Conservation (phyloP, 306 rosid species). For the Inga oerstediana region DNA sequence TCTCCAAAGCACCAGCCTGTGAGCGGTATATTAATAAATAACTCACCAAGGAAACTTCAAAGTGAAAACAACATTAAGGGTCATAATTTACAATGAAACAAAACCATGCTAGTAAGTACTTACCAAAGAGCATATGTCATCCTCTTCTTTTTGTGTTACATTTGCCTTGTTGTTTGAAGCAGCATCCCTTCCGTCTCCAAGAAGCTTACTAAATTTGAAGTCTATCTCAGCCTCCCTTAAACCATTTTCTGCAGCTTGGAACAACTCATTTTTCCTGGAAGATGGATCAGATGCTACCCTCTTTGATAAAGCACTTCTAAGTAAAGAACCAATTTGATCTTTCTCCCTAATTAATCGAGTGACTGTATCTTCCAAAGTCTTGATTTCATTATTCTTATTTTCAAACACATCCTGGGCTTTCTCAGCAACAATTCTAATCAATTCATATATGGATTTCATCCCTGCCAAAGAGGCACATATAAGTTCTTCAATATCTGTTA, state of each 20-base stretch:
- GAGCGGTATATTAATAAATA: constrained; percentile 27
- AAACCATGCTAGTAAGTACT: constrained; percentile 19
- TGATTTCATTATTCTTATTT: constrained; percentile 62
- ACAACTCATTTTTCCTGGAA: constrained; percentile 62
- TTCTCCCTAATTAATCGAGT: constrained; percentile 71
- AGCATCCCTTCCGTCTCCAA: constrained; percentile 49
- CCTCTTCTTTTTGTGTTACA: constrained; percentile 55
- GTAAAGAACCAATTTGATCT: constrained; percentile 92
- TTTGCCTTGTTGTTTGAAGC: constrained; percentile 44
- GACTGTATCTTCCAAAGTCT: constrained; percentile 68
- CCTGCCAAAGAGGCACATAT: constrained; percentile 88
- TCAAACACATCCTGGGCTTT: constrained; percentile 64
- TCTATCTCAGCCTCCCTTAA: constrained; percentile 83
- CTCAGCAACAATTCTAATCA: constrained; percentile 58
- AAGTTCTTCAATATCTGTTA: constrained; percentile 79
- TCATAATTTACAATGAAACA: constrained; percentile 15
- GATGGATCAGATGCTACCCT: constrained; percentile 58
- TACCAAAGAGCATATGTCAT: constrained; percentile 83
- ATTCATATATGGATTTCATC: constrained; percentile 79
- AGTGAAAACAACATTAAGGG: neutral
- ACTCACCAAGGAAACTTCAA: constrained; percentile 28
- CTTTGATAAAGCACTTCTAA: constrained; percentile 79
- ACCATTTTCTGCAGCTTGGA: constrained; percentile 90
- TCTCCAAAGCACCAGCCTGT: constrained; percentile 95
- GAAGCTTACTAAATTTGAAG: constrained; percentile 80